Base-by-base conservation (phyloP, 495 filamentous ascomycete genomes). In the Neurospora intermedia region DNA sequence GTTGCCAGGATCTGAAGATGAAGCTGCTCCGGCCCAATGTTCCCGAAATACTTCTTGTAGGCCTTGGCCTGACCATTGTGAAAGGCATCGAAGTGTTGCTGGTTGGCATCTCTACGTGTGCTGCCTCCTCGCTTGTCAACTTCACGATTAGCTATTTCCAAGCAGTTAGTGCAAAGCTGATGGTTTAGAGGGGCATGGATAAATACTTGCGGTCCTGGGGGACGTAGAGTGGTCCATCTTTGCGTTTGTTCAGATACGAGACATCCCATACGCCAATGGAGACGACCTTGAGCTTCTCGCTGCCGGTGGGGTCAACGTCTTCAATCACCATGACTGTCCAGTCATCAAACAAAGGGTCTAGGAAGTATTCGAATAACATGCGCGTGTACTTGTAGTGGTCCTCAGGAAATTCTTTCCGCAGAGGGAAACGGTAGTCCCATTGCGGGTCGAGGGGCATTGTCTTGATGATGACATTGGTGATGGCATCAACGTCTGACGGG, bases 371-470 rank as follows among this genome's bases (percentile, higher is more conserved):
- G 69, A 81, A 74, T 43, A 82, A 72, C 75, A 82, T 79, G 27
- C 74, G 43, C 42, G 78, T 80, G 75, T 78, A 82, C 74, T 77
- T 80, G 72, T 76, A 76, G 69, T 83, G 80, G 73, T 83, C 80
- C 9, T 79, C 77, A 9, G 81, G 79, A 41, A 73, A 79, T 35
- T 77, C 15, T 4, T 59, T 43, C 31, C 81, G 78, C 46, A 76
- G 72, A 0, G 81, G 80, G 69, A 82, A 83, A 70, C 81, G 78
- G 70, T 82, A 82, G 73, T 80, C 70, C 80, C 81, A 83, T 62
- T 81, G 78, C 7, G 81, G 81, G 69, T 83, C 81, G 23, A 79
- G 77, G 23, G 80, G 80, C 78, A 83, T 81, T 15, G 80, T 74
- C 62, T 76, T 62, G 77, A 80, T 77, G 73, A 80, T 78, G 70